A percentile compares a stretch with the other conserved stretches of the same genome.
Evolutionary conservation across 768 basidiomycete genomes (phyloP).

Genomic region (Goffeauzyma gilvescens): DNA sequence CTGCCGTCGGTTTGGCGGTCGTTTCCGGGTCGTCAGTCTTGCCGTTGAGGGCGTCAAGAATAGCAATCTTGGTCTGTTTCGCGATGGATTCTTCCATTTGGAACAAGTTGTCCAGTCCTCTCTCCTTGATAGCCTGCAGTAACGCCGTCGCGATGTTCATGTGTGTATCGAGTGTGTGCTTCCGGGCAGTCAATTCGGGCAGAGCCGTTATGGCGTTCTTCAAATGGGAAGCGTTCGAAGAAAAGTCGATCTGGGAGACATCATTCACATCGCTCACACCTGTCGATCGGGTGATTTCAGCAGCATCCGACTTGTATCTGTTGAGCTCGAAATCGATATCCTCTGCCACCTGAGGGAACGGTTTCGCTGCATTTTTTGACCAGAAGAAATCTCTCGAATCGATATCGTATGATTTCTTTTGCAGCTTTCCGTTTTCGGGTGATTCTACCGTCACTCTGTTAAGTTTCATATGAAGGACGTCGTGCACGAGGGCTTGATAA

Average conservation of each 20-base stretch:
- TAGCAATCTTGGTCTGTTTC: constrained; percentile 58
- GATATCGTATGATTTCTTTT: constrained; percentile 68
- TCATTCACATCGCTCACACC: constrained; percentile 92
- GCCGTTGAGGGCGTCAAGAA: constrained; percentile 69
- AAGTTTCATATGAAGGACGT: constrained; percentile 89
- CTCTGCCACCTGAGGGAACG: constrained; percentile 95
- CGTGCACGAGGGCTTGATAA: constrained; percentile 92
- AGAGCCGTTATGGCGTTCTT: constrained; percentile 94
- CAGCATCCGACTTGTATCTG: constrained; percentile 69
- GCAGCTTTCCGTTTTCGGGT: constrained; percentile 38
- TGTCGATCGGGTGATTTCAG: constrained; percentile 86
- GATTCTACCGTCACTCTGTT: constrained; percentile 67
- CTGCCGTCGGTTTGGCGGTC: constrained; percentile 46
- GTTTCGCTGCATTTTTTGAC: constrained; percentile 85
- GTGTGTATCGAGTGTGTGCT: constrained; percentile 89
- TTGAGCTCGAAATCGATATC: constrained; percentile 73
- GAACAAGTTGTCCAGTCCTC: constrained; percentile 91
- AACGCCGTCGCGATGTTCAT: constrained; percentile 98
- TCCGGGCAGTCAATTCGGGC: constrained; percentile 88
- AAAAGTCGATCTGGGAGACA: constrained; percentile 78
- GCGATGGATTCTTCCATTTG: constrained; percentile 79
- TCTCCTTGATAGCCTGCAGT: constrained; percentile 81
- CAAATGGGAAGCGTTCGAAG: constrained; percentile 78
- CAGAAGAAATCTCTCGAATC: constrained; percentile 99
- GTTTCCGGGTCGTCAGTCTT: constrained; percentile 38